These are phyloP conservation scores for Pisolithus tinctorius DNA, from an alignment of 768 basidiomycete species.

Conservation along the genomic window DNA sequence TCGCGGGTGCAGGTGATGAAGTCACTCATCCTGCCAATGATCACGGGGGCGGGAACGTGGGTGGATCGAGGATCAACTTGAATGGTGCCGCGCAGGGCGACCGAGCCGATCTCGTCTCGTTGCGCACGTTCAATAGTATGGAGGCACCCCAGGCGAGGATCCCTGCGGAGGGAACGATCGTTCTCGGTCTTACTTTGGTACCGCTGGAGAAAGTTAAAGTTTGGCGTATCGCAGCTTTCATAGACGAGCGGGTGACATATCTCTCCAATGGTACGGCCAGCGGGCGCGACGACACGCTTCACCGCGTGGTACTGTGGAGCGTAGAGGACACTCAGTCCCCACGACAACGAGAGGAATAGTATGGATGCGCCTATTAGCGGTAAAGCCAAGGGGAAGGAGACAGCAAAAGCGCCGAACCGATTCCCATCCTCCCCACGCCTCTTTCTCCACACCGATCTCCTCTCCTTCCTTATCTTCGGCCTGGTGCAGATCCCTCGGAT, in stretches of 20 bases:
- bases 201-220: constrained; percentile 85
- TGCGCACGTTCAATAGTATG: background rate
- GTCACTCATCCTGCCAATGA: background rate
- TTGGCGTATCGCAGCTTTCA: constrained; percentile 58
- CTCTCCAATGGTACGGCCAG: background rate
- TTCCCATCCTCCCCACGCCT: constrained; percentile 24
- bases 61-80: background rate
- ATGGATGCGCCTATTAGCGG: background rate
- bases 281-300: constrained; percentile 5
- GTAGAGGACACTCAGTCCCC: constrained; percentile 12
- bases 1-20: constrained; percentile 49
- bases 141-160: constrained; percentile 4
- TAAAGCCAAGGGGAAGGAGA: constrained; percentile 12
- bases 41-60: background rate
- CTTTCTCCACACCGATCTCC: constrained; percentile 25
- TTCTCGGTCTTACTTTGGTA: constrained; percentile 73
- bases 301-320: constrained; percentile 10
- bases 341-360: constrained; percentile 7
- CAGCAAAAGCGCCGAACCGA: background rate
- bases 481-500: constrained; percentile 15
- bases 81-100: background rate
- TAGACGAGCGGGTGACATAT: constrained; percentile 49
- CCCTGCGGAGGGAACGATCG: constrained; percentile 49
- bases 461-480: constrained; percentile 10
- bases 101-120: background rate